Conservation (phyloP, 768 basidiomycete genomes). For the Chiua virens region DNA sequence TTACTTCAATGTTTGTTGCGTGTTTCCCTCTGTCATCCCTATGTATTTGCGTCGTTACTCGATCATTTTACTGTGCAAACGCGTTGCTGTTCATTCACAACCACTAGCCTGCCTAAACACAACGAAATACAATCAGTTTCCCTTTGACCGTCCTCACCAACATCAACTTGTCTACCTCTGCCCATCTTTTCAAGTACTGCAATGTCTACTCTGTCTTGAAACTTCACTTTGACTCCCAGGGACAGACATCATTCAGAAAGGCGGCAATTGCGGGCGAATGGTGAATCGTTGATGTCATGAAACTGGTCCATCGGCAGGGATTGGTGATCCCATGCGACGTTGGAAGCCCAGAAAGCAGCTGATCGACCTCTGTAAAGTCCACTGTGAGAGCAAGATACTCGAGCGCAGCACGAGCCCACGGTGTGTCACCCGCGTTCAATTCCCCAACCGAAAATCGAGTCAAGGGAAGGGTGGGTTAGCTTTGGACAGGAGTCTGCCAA, state of each 20-base stretch:
- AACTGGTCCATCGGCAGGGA: conserved; percentile 10
- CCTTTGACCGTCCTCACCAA: too few species aligned
- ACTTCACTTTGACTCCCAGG: background rate
- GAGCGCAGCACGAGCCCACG: conserved; percentile 14
- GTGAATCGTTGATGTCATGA: conserved; percentile 22
- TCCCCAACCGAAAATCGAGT: conserved; percentile 18
- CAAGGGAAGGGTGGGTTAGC: conserved; percentile 14
- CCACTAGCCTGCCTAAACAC: too few species aligned
- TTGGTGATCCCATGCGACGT: conserved; percentile 7
- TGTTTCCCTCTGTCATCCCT: too few species aligned
- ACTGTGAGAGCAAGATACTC: conserved; percentile 17
- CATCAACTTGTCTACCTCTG: too few species aligned
- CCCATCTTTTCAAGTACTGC: too few species aligned
- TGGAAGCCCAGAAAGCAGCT: background rate
- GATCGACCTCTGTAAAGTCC: conserved; percentile 22
- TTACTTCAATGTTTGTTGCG: too few species aligned
- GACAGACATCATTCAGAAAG: conserved; percentile 28
- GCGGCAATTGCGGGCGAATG: conserved; percentile 18
- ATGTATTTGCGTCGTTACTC: too few species aligned
- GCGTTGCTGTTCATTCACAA: too few species aligned
- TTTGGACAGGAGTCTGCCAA: conserved; percentile 23
- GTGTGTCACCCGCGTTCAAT: conserved; percentile 16
- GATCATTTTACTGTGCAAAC: too few species aligned
- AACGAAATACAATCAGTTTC: background rate
- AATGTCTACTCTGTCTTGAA: too few species aligned